Conservation (phyloP, 2,329 filamentous ascomycete species). For the Fusarium setosum region DNA sequence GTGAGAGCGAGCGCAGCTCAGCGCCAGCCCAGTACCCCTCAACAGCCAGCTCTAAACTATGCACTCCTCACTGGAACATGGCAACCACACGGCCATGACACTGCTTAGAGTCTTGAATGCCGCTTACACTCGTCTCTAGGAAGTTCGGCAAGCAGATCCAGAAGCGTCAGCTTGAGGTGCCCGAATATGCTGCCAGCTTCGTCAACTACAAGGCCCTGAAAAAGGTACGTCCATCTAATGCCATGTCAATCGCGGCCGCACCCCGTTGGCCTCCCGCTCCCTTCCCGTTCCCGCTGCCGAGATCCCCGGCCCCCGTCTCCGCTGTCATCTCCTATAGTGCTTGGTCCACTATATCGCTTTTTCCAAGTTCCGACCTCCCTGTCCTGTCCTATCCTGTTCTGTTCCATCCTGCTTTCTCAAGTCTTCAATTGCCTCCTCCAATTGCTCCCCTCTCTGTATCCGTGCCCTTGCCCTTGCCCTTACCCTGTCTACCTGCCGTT, state of each 20-base stretch:
- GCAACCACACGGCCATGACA: constrained; percentile 1
- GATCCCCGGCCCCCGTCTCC: constrained; percentile 31
- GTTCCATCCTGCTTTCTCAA: constrained; percentile 1
- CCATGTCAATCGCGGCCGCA: too few species aligned
- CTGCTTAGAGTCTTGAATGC: constrained; percentile 5
- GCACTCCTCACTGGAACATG: constrained; percentile 2
- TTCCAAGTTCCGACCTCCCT: constrained; percentile 13
- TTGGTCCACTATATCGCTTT: constrained; percentile 27
- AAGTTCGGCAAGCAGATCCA: constrained; percentile 99
- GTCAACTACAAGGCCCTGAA: constrained; percentile 99
- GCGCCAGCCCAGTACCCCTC: constrained; percentile 6
- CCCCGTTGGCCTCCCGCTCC: constrained; percentile 22
- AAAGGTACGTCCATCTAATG: constrained; percentile 73
- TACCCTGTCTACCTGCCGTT: constrained; percentile 14
- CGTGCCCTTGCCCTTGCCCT: constrained; percentile 4
- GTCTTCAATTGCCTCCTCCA: constrained; percentile 10
- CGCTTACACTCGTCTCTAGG: constrained; percentile 63
- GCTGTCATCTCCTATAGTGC: constrained; percentile 37
- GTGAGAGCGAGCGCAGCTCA: constrained; percentile 1
- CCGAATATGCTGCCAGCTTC: constrained; percentile 98
- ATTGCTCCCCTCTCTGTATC: constrained; percentile 11
- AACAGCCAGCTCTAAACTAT: constrained; percentile 5
- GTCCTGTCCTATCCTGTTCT: too few species aligned
- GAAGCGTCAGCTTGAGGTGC: constrained; percentile 98
- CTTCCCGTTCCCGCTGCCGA: constrained; percentile 35